phyloP scores from a whole-genome alignment of 139 green algal genomes.

The Tetradesmus obliquus region DNA sequence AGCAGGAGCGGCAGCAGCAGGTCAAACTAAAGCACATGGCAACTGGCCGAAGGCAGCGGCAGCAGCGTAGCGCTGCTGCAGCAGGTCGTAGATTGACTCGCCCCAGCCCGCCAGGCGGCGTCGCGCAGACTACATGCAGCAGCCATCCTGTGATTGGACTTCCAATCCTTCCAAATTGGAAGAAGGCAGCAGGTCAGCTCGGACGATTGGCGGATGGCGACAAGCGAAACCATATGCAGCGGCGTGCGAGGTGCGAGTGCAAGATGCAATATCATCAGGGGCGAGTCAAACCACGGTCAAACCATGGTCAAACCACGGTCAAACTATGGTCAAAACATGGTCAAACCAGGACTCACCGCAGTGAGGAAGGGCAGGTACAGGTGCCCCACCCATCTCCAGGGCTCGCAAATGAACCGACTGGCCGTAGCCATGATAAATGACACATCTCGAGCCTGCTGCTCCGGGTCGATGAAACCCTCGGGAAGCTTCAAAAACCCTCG shows the following conservation, averaged over 20 bases:
- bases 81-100: not conserved
- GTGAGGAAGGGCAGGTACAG: constrained; percentile 34
- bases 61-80: no score
- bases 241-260: not conserved
- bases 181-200: not conserved
- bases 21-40: no score
- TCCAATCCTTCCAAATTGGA: not conserved
- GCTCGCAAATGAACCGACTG: constrained; percentile 28
- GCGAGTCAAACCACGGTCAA: not conserved
- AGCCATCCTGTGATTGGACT: not conserved
- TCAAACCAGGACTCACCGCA: not conserved
- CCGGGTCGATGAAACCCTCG: not conserved
- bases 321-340: no score
- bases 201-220: no score
- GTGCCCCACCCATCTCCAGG: constrained; percentile 23
- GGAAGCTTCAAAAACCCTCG: constrained; percentile 24
- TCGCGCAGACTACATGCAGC: not conserved
- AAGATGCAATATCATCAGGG: not conserved
- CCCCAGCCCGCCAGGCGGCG: not conserved
- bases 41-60: no score
- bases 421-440: constrained; percentile 8
- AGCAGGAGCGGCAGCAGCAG: no score
- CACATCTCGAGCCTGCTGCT: constrained; percentile 14
- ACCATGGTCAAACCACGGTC: not conserved
- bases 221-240: not conserved